A percentile compares a stretch with the other conserved stretches of the same genome.
Conservation (phyloP, 805 yeast species). For the Saturnispora diversa region DNA sequence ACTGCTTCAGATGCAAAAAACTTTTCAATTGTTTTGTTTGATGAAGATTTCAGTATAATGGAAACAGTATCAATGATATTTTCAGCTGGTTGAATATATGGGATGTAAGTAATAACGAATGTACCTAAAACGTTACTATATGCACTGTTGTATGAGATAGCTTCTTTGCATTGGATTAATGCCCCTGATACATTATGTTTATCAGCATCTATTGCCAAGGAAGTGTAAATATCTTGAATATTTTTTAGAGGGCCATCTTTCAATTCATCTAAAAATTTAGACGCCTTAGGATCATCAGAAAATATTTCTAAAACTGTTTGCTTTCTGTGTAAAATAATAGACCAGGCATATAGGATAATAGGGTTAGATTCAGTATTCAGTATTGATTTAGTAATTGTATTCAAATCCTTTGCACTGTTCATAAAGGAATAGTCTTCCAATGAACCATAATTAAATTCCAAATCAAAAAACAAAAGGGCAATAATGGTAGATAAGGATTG, state of each 20-base stretch:
- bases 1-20: slow-evolving; percentile 42
- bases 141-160: slow-evolving; percentile 41
- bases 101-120: slow-evolving; percentile 38
- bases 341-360: slow-evolving; percentile 57
- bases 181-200: slow-evolving; percentile 39
- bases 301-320: slow-evolving; percentile 32
- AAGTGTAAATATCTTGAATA: slow-evolving; percentile 24
- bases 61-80: slow-evolving; percentile 36
- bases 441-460: slow-evolving; percentile 41
- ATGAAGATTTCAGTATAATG: slow-evolving; percentile 36
- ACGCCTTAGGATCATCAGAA: slow-evolving; percentile 20
- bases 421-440: slow-evolving; percentile 34
- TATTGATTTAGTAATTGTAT: slow-evolving; percentile 16
- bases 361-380: slow-evolving; percentile 35
- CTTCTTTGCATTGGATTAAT: slow-evolving; percentile 34
- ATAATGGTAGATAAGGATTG: slow-evolving; percentile 42
- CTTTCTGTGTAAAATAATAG: slow-evolving; percentile 49
- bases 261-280: slow-evolving; percentile 11
- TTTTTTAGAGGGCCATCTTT: slow-evolving; percentile 13
- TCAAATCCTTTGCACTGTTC: slow-evolving; percentile 35
- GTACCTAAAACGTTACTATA: slow-evolving; percentile 44
- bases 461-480: slow-evolving; percentile 47
- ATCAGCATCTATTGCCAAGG: slow-evolving; percentile 34
- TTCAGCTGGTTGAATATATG: slow-evolving; percentile 41
- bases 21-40: slow-evolving; percentile 35